phyloP scores from a whole-genome alignment of 2,329 filamentous ascomycete genomes.

The Cercospora beticola region DNA sequence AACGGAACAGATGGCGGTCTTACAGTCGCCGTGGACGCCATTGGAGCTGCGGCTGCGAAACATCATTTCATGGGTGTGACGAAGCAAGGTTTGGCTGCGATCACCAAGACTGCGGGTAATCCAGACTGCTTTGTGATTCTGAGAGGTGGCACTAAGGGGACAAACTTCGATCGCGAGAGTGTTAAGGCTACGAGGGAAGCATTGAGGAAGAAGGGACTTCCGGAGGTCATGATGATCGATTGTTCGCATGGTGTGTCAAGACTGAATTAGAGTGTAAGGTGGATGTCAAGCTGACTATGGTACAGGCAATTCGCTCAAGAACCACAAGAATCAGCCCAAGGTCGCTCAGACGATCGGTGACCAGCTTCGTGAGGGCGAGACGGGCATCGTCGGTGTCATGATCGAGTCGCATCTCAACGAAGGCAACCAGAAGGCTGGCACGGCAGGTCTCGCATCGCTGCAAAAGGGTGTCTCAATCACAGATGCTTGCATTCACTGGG shows the following conservation, averaged over 20 bases:
- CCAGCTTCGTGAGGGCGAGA: constrained; percentile 84
- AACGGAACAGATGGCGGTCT: constrained; percentile 95
- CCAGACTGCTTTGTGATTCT: constrained; percentile 97
- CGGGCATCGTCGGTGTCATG: constrained; percentile 92
- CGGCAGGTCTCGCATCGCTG: constrained; percentile 71
- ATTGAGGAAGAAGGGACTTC: constrained; percentile 77
- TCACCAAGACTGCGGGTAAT: constrained; percentile 89
- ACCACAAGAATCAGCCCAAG: constrained; percentile 95
- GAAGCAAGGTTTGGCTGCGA: constrained; percentile 93
- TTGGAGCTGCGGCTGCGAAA: constrained; percentile 73
- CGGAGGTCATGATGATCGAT: constrained; percentile 93
- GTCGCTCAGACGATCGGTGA: constrained; percentile 79
- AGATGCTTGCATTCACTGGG: constrained; percentile 95
- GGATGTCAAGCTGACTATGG: neutral
- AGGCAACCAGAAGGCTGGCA: constrained; percentile 68
- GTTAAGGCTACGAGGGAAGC: constrained; percentile 77
- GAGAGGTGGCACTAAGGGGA: constrained; percentile 83
- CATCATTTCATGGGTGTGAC: constrained; percentile 99
- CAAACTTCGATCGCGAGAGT: constrained; percentile 87
- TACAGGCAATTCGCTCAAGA: constrained; percentile 89
- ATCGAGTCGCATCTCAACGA: constrained; percentile 98
- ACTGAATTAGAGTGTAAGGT: neutral
- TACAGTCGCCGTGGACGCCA: constrained; percentile 90
- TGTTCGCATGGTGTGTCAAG: constrained; percentile 79
- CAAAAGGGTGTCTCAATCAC: constrained; percentile 94